Percentiles rank a stretch among this genome's conserved stretches.
Evolutionary conservation across 768 basidiomycete genomes (phyloP).

Genomic region (Trametes meyenii): DNA sequence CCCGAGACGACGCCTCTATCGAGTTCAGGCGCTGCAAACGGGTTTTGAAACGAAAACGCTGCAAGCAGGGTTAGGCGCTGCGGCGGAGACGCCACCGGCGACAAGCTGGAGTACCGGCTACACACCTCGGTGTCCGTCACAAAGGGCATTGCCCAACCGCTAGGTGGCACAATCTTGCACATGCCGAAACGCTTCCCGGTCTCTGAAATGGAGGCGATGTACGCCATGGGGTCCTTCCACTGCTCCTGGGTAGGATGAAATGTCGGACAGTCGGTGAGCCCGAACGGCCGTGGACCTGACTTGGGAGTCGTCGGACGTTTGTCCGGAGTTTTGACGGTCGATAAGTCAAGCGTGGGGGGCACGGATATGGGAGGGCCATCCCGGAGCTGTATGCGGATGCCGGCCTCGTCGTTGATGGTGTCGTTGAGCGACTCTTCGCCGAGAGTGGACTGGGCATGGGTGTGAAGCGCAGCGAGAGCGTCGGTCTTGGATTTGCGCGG

Average conservation of each 20-base stretch:
- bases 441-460: slow-evolving; percentile 59
- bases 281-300: slow-evolving; percentile 72
- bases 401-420: slow-evolving; percentile 48
- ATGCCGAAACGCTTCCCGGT: slow-evolving; percentile 81
- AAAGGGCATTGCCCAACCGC: slow-evolving; percentile 95
- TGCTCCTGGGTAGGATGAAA: slow-evolving; percentile 90
- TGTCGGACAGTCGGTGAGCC: slow-evolving; percentile 84
- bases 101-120: slow-evolving; percentile 13
- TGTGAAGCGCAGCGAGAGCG: slow-evolving; percentile 77
- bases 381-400: slow-evolving; percentile 43
- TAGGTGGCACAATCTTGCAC: slow-evolving; percentile 94
- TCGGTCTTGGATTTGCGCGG: slow-evolving; percentile 92
- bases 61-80: slow-evolving; percentile 21
- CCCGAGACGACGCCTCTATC: slow-evolving; percentile 95
- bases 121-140: slow-evolving; percentile 91
- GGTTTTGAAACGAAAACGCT: slow-evolving; percentile 96
- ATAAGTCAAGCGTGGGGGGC: slow-evolving; percentile 63
- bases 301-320: slow-evolving; percentile 46
- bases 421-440: slow-evolving; percentile 56
- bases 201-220: slow-evolving; percentile 80
- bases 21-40: slow-evolving; percentile 93
- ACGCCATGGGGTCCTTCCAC: slow-evolving; percentile 92
- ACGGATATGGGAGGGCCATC: slow-evolving; percentile 60
- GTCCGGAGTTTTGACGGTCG: slow-evolving; percentile 68
- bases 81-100: slow-evolving; percentile 12